These are phyloP conservation scores for Gracilariopsis chorda DNA, from an alignment of 23 red algal genomes.

Conservation along the genomic window DNA sequence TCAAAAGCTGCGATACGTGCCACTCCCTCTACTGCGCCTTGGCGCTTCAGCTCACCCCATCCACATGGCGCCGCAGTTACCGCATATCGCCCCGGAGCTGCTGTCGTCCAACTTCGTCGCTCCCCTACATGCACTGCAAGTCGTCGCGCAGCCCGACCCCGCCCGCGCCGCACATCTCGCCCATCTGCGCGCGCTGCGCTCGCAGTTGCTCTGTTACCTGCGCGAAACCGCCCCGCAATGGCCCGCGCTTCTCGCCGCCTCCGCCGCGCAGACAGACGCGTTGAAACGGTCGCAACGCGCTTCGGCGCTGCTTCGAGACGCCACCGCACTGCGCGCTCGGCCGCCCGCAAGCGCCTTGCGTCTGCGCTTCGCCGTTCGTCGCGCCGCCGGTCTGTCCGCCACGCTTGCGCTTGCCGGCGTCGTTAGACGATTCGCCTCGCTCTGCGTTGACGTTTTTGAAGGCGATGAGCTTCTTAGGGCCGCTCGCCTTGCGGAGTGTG, in stretches of 20 bases:
- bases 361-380: not conserved
- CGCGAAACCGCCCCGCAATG: not conserved
- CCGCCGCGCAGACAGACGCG: not conserved
- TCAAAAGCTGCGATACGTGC: too few species aligned
- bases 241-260: not conserved
- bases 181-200: not conserved
- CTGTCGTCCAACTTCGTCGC: slow-evolving; percentile 1
- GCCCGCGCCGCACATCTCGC: not conserved
- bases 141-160: not conserved
- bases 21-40: too few species aligned
- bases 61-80: not conserved
- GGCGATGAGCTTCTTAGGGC: not conserved
- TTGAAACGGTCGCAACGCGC: not conserved
- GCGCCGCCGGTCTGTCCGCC: slow-evolving; percentile 12
- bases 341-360: not conserved
- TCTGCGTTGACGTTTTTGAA: not conserved
- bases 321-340: not conserved
- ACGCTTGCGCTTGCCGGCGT: not conserved
- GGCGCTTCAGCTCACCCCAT: too few species aligned
- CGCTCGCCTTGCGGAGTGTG: not conserved
- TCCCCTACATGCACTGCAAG: not conserved
- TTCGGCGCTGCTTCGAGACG: not conserved
- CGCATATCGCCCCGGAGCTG: not conserved
- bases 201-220: not conserved
- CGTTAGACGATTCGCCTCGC: not conserved